Conservation (phyloP, 345 rosid species). For the Cardamine occulta region DNA sequence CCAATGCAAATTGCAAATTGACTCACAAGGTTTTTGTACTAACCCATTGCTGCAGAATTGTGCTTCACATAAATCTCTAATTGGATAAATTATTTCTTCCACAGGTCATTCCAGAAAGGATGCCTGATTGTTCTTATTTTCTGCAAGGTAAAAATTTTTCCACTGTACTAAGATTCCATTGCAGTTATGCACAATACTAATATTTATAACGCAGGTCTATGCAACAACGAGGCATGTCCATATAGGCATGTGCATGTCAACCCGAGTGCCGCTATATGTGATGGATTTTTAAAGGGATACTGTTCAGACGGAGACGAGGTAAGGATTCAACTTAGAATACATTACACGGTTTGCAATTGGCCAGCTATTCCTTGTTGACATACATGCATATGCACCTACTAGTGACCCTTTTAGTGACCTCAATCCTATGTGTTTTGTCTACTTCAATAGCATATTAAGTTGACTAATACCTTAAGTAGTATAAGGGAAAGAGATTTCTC, state of each 20-base stretch:
- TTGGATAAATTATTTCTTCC: conserved; percentile 31
- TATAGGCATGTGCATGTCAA: conserved; percentile 95
- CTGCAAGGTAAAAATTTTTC: conserved; percentile 65
- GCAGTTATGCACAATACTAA: conserved; percentile 15
- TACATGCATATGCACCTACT: conserved; percentile 21
- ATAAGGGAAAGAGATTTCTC: conserved; percentile 18
- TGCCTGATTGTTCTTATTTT: conserved; percentile 97
- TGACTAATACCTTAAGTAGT: conserved; percentile 14
- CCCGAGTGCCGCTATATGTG: conserved; percentile 77
- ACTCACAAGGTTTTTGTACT: conserved; percentile 78
- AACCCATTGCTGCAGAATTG: conserved; percentile 29
- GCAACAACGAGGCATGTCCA: conserved; percentile 78
- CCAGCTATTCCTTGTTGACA: conserved; percentile 8
- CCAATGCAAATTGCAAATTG: conserved; percentile 75
- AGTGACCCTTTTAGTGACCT: conserved; percentile 17
- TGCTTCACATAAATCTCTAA: conserved; percentile 31
- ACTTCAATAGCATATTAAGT: not conserved
- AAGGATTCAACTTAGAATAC: conserved; percentile 37
- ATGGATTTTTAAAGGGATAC: conserved; percentile 89
- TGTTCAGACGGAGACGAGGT: conserved; percentile 96
- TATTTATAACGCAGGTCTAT: conserved; percentile 64
- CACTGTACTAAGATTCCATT: conserved; percentile 11
- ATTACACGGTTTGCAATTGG: conserved; percentile 1
- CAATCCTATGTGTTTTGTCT: not conserved
- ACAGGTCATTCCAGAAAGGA: conserved; percentile 96